Evolutionary conservation across 306 rosid species (phyloP), one percentile per base, ranked within the genome.

Genomic region (Amphicarpaea edgeworthii): DNA sequence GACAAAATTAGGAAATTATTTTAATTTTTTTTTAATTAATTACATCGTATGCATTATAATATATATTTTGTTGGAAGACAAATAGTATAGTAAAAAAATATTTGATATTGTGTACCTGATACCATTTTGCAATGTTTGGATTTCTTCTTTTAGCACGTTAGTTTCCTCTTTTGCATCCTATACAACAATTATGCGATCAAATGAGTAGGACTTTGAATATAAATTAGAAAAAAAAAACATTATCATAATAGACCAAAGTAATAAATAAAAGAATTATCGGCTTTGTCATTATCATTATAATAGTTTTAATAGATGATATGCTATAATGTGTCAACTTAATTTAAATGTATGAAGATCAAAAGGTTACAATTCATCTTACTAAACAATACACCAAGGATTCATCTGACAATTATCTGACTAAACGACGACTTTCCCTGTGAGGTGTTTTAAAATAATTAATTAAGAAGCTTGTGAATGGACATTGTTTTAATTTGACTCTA

Each of bases 141-240:
- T 87, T 82, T 93, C 94, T 58, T 90, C 88, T 63, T 91, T 89
- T 8, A 93, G 86, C 83, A 73, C 24, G 71, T 71, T 74, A 26
- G 88, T 69, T 82, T 91, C 98, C 78, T 84, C 90, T 62, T 88
- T 87, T 53, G 88, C 85, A 80, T 85, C 91, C 98, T 93, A 58
- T 2, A 41, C 15, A 55, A 28, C 12, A 30, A 77, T 34, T 41
- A 72, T 21, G 12, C 0, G 14, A 82, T 38, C 23, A 38, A 8
- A 28, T 34, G 71, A 66, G 64, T 9, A 46, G 45, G 21, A 70
- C 19, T 3, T 19, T 40, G 20, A 17, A 43, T 68, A 41, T n/a
- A n/a, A n/a, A n/a, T n/a, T n/a, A n/a, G n/a, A n/a, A n/a, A n/a
- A 28, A 6, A 62, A 59, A 16, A 16, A 53, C 41, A 75, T 24